Evolutionary conservation across 1,284 basidiomycete genomes (phyloP).

Genomic region (Acaromyces ingoldii): DNA sequence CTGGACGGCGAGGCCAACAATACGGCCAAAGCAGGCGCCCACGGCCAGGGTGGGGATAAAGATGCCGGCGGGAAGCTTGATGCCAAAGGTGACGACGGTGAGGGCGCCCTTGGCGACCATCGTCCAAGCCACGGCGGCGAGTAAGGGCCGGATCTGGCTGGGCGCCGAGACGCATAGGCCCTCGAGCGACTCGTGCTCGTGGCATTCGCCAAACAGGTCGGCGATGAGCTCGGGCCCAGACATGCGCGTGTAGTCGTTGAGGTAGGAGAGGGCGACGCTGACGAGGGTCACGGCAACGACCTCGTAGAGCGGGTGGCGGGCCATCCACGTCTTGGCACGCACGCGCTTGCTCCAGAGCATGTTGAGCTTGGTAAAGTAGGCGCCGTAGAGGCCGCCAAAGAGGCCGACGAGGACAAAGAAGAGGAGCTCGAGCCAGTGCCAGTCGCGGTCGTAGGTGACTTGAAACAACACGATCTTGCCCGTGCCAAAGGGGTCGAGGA

Average conservation of each 20-base stretch:
- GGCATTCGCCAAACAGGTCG: conserved; percentile 52
- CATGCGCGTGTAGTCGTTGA: conserved; percentile 87
- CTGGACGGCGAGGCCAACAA: conserved; percentile 78
- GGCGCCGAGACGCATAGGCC: conserved; percentile 69
- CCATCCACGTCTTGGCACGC: conserved; percentile 43
- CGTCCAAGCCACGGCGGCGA: conserved; percentile 66
- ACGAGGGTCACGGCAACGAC: conserved; percentile 66
- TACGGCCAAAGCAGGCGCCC: conserved; percentile 89
- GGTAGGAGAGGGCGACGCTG: conserved; percentile 64
- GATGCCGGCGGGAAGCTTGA: conserved; percentile 71
- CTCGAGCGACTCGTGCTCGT: conserved; percentile 60
- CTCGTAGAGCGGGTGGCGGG: conserved; percentile 70
- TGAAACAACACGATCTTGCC: conserved; percentile 61
- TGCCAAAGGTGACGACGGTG: conserved; percentile 88
- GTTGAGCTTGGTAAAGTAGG: conserved; percentile 87
- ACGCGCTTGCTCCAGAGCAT: conserved; percentile 62
- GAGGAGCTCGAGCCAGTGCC: conserved; percentile 72
- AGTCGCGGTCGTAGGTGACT: conserved; percentile 86
- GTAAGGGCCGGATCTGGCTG: conserved; percentile 64
- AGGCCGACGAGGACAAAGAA: conserved; percentile 81
- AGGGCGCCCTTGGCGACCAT: conserved; percentile 59
- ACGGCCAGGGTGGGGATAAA: conserved; percentile 95
- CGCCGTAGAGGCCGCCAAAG: conserved; percentile 73
- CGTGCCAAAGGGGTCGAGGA: conserved; percentile 81
- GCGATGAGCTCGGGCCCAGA: conserved; percentile 85